Percentiles rank a stretch among this genome's conserved stretches.
These are phyloP conservation scores for Gossypium schwendimanii DNA, from an alignment of 441 rosid species.

Conservation along the genomic window DNA sequence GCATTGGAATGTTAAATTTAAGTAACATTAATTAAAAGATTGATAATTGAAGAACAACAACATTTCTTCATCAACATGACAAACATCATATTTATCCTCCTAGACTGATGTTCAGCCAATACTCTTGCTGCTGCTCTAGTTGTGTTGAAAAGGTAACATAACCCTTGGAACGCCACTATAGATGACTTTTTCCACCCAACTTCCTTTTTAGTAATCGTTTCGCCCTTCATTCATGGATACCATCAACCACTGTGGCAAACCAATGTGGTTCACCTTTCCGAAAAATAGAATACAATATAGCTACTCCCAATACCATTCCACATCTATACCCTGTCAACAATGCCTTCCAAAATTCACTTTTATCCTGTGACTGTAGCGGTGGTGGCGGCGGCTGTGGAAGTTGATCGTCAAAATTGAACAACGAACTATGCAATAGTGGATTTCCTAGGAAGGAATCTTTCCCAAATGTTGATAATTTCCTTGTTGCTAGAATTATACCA, in stretches of 20 bases:
- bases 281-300: not conserved
- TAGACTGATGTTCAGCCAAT: not conserved
- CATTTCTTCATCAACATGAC: no score
- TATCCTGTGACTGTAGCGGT: not conserved
- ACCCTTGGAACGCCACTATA: not conserved
- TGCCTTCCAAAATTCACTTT: not conserved
- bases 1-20: no score
- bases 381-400: not conserved
- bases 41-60: no score
- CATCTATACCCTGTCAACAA: not conserved
- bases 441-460: slow-evolving; percentile 61
- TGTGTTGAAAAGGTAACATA: not conserved
- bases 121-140: not conserved
- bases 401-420: slow-evolving; percentile 13
- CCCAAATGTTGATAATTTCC: slow-evolving; percentile 67
- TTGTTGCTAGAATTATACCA: slow-evolving; percentile 51
- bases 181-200: not conserved
- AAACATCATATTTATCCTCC: no score
- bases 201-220: not conserved
- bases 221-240: not conserved
- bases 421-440: slow-evolving; percentile 46
- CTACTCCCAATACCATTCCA: not conserved
- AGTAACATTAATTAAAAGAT: no score
- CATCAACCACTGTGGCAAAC: not conserved
- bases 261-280: not conserved